These are phyloP conservation scores for Backusella australiensis DNA, from an alignment of 192 early-diverging fungal genomes.

Conservation along the genomic window DNA sequence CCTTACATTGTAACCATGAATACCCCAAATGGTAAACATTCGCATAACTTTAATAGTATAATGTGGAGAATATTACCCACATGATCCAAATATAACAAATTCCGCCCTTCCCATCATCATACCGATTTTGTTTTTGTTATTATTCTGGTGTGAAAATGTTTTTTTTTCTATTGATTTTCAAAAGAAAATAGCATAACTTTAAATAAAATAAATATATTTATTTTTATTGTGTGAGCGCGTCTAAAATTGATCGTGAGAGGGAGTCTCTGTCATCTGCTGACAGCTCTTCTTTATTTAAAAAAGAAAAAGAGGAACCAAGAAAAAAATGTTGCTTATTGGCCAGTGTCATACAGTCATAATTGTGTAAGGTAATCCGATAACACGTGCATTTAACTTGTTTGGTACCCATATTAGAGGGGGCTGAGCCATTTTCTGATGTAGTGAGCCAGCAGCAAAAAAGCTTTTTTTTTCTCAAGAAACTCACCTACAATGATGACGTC, in stretches of 20 bases:
- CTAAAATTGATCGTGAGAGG: neutral
- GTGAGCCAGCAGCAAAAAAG: neutral
- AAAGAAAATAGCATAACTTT: neutral
- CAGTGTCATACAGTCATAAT: neutral
- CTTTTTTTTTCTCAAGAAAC: neutral
- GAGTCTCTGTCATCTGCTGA: neutral
- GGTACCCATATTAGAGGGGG: neutral
- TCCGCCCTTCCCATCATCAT: neutral
- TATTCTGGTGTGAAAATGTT: neutral
- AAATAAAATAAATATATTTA: neutral
- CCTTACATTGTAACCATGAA: neutral
- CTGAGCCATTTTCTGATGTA: neutral
- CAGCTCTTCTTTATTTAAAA: neutral
- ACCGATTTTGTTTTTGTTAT: neutral
- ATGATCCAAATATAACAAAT: neutral
- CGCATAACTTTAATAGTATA: neutral
- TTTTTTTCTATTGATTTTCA: neutral
- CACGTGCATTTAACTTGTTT: neutral
- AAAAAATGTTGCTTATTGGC: neutral
- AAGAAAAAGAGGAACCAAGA: neutral
- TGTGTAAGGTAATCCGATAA: neutral
- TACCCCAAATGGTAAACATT: neutral
- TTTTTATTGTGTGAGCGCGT: neutral
- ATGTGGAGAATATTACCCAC: slow-evolving; percentile 4
- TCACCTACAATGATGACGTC: neutral